Percentiles rank a stretch among this genome's conserved stretches.
Conservation (phyloP, 192 early-diverging fungal species). For the Powellomyces hirtus region DNA sequence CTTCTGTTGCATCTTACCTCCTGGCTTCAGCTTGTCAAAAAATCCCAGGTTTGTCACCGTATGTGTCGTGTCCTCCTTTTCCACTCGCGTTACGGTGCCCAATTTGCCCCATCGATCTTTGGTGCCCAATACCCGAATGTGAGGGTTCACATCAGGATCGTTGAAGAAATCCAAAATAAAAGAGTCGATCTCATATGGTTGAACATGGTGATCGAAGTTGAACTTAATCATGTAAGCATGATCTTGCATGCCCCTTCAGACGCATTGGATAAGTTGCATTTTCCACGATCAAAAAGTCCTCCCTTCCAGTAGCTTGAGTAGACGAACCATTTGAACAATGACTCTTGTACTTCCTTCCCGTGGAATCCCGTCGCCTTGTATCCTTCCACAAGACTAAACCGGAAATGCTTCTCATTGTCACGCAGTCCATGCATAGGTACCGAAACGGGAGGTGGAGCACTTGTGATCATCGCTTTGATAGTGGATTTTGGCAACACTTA, state of each 20-base stretch:
- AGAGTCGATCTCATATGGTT: constrained; percentile 34
- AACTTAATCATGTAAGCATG: constrained; percentile 44
- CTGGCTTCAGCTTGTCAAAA: constrained; percentile 38
- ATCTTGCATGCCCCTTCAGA: constrained; percentile 46
- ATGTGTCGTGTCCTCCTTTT: constrained; percentile 33
- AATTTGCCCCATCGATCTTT: constrained; percentile 45
- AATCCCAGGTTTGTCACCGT: constrained; percentile 41
- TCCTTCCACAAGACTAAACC: neutral
- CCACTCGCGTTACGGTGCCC: constrained; percentile 37
- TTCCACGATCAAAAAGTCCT: neutral
- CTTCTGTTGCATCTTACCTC: constrained; percentile 6
- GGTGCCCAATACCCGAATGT: constrained; percentile 33
- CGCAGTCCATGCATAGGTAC: too few relatives aligned
- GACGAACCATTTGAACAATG: constrained; percentile 46
- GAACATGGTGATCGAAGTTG: constrained; percentile 36
- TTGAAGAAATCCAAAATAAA: constrained; percentile 51
- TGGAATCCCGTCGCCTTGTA: constrained; percentile 15
- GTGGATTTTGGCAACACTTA: too few relatives aligned
- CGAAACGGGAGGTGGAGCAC: too few relatives aligned
- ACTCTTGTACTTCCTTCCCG: constrained; percentile 39
- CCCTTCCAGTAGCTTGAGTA: neutral
- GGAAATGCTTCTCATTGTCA: constrained; percentile 2
- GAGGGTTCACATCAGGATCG: constrained; percentile 30
- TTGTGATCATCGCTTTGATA: too few relatives aligned
- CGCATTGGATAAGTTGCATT: neutral